phyloP scores from a whole-genome alignment of 2,329 filamentous ascomycete genomes.

The Rutstroemia sp. region DNA sequence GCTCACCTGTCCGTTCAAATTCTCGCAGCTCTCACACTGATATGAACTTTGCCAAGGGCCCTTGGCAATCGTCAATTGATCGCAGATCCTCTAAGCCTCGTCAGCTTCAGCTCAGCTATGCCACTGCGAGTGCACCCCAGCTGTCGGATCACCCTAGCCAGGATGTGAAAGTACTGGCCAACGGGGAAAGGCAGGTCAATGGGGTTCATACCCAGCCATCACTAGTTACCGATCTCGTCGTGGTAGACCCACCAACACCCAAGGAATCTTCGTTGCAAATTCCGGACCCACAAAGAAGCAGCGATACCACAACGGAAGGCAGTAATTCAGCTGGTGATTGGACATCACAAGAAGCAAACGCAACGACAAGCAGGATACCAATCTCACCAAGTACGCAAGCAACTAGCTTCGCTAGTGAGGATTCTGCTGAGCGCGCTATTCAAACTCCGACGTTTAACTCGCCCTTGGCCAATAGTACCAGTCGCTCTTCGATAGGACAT shows the following conservation, averaged over 20 bases:
- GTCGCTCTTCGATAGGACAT: conserved; percentile 13
- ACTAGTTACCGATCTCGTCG: conserved; percentile 23
- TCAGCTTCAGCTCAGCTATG: conserved; percentile 27
- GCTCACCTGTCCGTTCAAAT: conserved; percentile 13
- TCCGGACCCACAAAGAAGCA: conserved; percentile 41
- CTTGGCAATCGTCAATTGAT: conserved; percentile 18
- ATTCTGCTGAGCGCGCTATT: conserved; percentile 11
- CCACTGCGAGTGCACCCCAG: conserved; percentile 19
- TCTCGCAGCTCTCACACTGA: not conserved
- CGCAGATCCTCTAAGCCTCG: conserved; percentile 26
- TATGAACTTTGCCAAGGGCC: not conserved
- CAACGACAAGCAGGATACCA: conserved; percentile 56
- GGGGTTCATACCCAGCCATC: conserved; percentile 15
- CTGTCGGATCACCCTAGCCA: conserved; percentile 13
- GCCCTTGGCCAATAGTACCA: conserved; percentile 26
- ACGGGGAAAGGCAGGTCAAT: conserved; percentile 10
- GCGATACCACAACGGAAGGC: conserved; percentile 56
- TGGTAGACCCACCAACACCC: conserved; percentile 19
- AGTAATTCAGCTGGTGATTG: conserved; percentile 50
- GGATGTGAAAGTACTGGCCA: conserved; percentile 3
- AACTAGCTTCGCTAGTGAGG: conserved; percentile 56
- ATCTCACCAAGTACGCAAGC: conserved; percentile 58
- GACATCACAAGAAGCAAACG: conserved; percentile 56
- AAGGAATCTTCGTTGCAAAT: conserved; percentile 6
- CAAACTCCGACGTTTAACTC: conserved; percentile 13